phyloP scores from a whole-genome alignment of 129 eudicot species.

The Mikania micrantha region DNA sequence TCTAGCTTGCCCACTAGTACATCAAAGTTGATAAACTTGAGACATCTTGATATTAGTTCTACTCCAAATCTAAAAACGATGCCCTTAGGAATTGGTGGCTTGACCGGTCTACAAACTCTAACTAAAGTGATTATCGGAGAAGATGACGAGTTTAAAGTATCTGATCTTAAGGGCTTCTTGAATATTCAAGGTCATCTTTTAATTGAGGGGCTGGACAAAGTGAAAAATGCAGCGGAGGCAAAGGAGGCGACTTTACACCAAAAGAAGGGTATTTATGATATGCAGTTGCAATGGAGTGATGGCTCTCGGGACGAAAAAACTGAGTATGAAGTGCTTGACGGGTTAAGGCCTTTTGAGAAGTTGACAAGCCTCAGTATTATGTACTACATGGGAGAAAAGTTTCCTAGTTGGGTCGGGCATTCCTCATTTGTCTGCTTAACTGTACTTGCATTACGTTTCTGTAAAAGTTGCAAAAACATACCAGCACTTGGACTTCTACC shows the following conservation, averaged over 20 bases:
- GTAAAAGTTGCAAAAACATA: neutral
- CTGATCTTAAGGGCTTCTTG: neutral
- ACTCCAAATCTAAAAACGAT: neutral
- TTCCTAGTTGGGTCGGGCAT: conserved; percentile 1
- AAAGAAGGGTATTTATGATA: neutral
- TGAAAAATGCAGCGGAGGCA: neutral
- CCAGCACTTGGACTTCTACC: neutral
- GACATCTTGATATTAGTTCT: neutral
- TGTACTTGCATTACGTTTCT: neutral
- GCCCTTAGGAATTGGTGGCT: neutral
- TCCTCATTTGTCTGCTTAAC: neutral
- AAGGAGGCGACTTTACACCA: neutral
- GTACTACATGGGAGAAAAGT: neutral
- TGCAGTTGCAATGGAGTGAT: neutral
- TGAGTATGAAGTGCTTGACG: neutral
- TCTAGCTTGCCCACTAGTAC: neutral
- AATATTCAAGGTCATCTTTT: neutral
- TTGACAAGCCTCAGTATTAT: neutral
- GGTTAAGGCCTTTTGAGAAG: conserved; percentile 1
- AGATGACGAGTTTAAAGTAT: neutral
- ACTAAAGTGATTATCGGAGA: neutral
- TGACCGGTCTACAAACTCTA: neutral
- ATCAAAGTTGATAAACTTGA: neutral
- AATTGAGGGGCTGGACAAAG: neutral
- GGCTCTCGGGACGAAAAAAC: neutral